phyloP scores from a whole-genome alignment of 371 early-diverging fungal genomes.

The Gilbertella persicaria region DNA sequence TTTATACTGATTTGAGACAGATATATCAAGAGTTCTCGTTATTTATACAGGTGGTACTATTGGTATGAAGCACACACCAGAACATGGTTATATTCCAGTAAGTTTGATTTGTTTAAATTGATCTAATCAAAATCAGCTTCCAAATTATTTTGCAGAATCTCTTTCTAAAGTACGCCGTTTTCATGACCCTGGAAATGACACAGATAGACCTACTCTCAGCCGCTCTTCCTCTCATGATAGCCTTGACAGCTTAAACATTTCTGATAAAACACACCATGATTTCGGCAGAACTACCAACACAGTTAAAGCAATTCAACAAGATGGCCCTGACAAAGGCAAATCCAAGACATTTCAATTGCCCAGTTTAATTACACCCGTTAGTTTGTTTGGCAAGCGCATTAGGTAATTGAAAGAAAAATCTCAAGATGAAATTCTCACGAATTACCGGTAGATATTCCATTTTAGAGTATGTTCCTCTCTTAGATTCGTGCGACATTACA shows the following conservation, averaged over 20 bases:
- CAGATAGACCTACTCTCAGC: slow-evolving; percentile 14
- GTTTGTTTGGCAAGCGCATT: slow-evolving; percentile 91
- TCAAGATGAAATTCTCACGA: slow-evolving; percentile 10
- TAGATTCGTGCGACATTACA: slow-evolving; percentile 95
- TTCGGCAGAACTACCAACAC: slow-evolving; percentile 38
- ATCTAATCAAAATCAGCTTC: slow-evolving; percentile 31
- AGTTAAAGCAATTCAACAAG: slow-evolving; percentile 27
- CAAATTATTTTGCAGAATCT: slow-evolving; percentile 76
- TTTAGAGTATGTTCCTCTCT: slow-evolving; percentile 90
- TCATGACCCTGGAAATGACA: slow-evolving; percentile 68
- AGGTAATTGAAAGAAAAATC: slow-evolving; percentile 42
- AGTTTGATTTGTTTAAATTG: slow-evolving; percentile 12
- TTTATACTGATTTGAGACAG: slow-evolving; percentile 42
- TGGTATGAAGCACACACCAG: slow-evolving; percentile 85
- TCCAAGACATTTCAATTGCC: slow-evolving; percentile 40
- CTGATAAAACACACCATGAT: slow-evolving; percentile 11
- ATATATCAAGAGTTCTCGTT: slow-evolving; percentile 80
- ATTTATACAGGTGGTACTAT: slow-evolving; percentile 97
- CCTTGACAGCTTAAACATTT: slow-evolving; percentile 19
- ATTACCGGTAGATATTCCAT: slow-evolving; percentile 70
- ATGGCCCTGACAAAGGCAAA: slow-evolving; percentile 19
- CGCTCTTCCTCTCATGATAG: slow-evolving; percentile 33
- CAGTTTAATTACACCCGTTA: slow-evolving; percentile 88
- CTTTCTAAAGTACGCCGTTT: slow-evolving; percentile 82
- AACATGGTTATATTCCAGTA: slow-evolving; percentile 80